phyloP scores from a whole-genome alignment of 1,139 yeast genomes.

The Lodderomyces pseudojiufengensis region DNA sequence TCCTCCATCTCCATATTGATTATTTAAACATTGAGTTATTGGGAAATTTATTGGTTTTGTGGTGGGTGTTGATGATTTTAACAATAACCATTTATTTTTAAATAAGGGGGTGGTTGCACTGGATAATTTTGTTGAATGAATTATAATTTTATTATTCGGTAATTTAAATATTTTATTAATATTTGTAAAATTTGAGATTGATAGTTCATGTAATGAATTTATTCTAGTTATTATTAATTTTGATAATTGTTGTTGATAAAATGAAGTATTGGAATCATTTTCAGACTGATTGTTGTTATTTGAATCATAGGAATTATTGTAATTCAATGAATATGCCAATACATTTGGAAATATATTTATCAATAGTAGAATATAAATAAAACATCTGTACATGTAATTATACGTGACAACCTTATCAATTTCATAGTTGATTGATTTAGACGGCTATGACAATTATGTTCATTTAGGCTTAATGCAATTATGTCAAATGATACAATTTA shows the following conservation, averaged over 20 bases:
- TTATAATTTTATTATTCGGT: slow-evolving; percentile 4
- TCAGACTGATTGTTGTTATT: no score
- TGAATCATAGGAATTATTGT: no score
- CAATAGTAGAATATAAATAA: no score
- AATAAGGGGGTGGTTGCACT: not conserved
- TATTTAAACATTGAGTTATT: slow-evolving; percentile 13
- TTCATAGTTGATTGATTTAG: no score
- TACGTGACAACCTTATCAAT: no score
- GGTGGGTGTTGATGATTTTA: not conserved
- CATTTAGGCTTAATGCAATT: no score
- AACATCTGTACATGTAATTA: no score
- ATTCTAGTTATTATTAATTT: not conserved
- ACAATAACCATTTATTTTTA: not conserved
- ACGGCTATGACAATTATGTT: not conserved
- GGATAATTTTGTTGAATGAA: slow-evolving; percentile 4
- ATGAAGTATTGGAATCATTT: no score
- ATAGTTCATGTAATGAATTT: not conserved
- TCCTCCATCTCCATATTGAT: slow-evolving; percentile 13
- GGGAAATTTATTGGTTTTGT: slow-evolving; percentile 7
- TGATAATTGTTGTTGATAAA: no score
- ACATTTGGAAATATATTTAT: no score
- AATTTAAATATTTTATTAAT: slow-evolving; percentile 7
- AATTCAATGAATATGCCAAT: no score
- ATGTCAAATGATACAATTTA: no score
- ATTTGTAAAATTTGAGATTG: not conserved